A percentile compares a stretch with the other conserved stretches of the same genome.
phyloP scores from a whole-genome alignment of 2,329 filamentous ascomycete species.

The Exophiala mesophila region DNA sequence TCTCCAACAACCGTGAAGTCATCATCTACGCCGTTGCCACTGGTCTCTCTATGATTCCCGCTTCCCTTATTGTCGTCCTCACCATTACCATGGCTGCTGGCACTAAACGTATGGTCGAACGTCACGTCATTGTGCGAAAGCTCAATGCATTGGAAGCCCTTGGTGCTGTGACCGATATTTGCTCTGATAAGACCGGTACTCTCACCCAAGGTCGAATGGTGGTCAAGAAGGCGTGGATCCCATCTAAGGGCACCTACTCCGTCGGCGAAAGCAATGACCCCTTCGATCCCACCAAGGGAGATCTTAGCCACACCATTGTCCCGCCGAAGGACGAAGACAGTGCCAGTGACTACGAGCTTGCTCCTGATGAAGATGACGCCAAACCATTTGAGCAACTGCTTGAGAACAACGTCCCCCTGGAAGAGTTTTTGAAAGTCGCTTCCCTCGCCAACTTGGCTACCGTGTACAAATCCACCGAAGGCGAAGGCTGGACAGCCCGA shows the following conservation, averaged over 20 bases:
- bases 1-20: constrained; percentile 52
- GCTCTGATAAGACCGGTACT: constrained; percentile 51
- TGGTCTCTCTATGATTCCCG: constrained; percentile 57
- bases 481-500: constrained; percentile 55
- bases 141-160: constrained; percentile 50
- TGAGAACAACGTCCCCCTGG: constrained; percentile 16
- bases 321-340: constrained; percentile 9
- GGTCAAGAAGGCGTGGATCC: constrained; percentile 56
- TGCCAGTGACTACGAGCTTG: not conserved
- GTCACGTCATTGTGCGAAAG: constrained; percentile 50
- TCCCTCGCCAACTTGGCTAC: constrained; percentile 62
- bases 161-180: constrained; percentile 52
- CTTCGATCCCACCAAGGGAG: constrained; percentile 52
- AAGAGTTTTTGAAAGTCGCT: constrained; percentile 57
- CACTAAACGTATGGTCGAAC: constrained; percentile 48
- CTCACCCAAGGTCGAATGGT: constrained; percentile 60
- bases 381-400: constrained; percentile 20
- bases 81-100: constrained; percentile 60
- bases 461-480: constrained; percentile 51
- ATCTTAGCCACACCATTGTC: constrained; percentile 36
- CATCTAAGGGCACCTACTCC: constrained; percentile 53
- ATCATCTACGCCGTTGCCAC: constrained; percentile 62
- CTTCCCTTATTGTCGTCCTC: constrained; percentile 55
- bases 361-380: constrained; percentile 28
- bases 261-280: constrained; percentile 53